Evolutionary conservation across 78 protist species (phyloP), one percentile per base, ranked within the genome.

Genomic region (Cavenderia fasciculata): DNA sequence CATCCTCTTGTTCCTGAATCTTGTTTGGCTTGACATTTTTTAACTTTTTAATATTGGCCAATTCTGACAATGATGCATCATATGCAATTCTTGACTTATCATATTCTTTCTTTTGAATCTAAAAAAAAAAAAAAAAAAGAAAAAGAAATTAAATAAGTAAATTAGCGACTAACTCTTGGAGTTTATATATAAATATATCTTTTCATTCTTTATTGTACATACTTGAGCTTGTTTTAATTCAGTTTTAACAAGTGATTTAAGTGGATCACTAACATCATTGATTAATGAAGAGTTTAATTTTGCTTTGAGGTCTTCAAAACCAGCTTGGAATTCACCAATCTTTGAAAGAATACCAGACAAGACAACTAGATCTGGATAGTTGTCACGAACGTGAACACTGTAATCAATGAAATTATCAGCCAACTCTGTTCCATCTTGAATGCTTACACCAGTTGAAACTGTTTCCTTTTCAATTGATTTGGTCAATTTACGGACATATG

Each of bases 301-400:
- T 25, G 90, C 76, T 47, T 82, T 82, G 38, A 82, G 54, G 44
- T 82, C 90, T 82, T 82, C 90, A 29, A 82, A 82, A 33, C 90
- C 90, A 57, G 90, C 90, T 68, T 82, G 90, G n/a, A 82, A 82
- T 56, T 82, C 90, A 44, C 90, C 90, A 57, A 82, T 82, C 73
- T 82, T 82, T 56, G 90, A 82, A 16, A 82, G 43, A 57, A 82
- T 68, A 68, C 90, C 90, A 33, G 90, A 82, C 7, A 82, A 47
- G 56, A 82, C 68, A 31, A 82, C 78, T 10, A 82, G 12, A 44
- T 82, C 90, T 38, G 8, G 61, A 40, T 82, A 44, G 54, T 65
- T 82, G 4, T 82, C 90, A 56, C 90, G 49, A 16, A 82, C 71
- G 68, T 61, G 62, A 12, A 82, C 90, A 57, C 90, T 82, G 57